Evolutionary conservation across 169 alveolate species (phyloP).

Genomic region (Eimeria maxima): DNA sequence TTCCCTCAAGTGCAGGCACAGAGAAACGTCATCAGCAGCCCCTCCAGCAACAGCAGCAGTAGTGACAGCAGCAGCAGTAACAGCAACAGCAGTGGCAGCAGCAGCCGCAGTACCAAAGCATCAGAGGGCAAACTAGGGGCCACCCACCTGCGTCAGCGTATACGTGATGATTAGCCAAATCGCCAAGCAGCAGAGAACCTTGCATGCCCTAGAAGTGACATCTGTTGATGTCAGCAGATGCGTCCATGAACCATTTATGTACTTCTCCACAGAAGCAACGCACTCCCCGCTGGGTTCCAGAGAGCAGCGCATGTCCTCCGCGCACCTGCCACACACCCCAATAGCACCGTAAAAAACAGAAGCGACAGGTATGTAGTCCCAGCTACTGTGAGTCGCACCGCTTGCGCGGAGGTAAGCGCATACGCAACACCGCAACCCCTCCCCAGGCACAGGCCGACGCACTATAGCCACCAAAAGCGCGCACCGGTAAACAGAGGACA

Average conservation of each 20-base stretch:
- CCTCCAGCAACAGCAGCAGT: background rate
- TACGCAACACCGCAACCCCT: too few species aligned
- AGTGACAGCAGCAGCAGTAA: background rate
- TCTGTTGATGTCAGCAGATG: conserved; percentile 32
- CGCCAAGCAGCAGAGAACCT: conserved; percentile 30
- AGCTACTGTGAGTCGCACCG: too few species aligned
- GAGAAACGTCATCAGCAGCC: background rate
- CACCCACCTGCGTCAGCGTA: conserved; percentile 23
- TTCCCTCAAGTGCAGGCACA: background rate
- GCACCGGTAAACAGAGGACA: background rate
- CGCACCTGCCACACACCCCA: conserved; percentile 21
- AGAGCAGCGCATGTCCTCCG: conserved; percentile 30
- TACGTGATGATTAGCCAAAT: conserved; percentile 29
- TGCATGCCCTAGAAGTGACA: background rate
- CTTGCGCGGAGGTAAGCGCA: too few species aligned
- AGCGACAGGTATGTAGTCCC: background rate
- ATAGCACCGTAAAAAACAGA: background rate
- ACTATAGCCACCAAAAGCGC: too few species aligned
- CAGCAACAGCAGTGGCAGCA: background rate
- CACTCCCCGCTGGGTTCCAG: background rate
- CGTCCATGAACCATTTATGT: conserved; percentile 7
- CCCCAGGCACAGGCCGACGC: too few species aligned
- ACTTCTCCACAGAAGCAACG: background rate
- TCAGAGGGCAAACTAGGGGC: background rate
- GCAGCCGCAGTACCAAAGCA: background rate